Conservation (phyloP, 2,329 filamentous ascomycete genomes). For the Neofusicoccum ribis region DNA sequence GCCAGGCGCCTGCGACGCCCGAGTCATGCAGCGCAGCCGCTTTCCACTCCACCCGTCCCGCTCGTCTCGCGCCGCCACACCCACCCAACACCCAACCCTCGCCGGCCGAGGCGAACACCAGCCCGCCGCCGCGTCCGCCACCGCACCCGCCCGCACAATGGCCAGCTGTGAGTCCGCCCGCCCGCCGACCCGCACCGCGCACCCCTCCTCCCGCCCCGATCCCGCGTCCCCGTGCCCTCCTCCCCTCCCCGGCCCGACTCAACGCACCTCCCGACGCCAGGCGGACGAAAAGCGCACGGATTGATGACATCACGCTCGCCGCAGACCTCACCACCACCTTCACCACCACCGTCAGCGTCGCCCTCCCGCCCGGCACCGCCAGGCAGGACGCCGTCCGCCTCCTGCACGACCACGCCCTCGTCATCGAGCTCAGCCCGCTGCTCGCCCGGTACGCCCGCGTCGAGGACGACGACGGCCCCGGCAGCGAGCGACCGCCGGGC, state of each 20-base stretch:
- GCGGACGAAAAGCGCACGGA: too few relatives aligned
- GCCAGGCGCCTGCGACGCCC: too few relatives aligned
- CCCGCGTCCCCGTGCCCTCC: too few relatives aligned
- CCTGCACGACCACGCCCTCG: slow-evolving; percentile 5
- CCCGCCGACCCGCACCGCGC: neutral
- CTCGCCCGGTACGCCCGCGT: neutral
- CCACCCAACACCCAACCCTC: too few relatives aligned
- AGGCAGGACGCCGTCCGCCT: neutral
- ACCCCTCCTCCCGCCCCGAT: neutral
- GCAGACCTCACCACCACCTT: neutral
- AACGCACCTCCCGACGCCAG: too few relatives aligned
- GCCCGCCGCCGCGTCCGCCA: neutral
- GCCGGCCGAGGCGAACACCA: too few relatives aligned
- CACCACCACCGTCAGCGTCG: neutral
- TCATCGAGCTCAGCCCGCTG: slow-evolving; percentile 10
- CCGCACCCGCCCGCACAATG: neutral
- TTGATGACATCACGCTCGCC: too few relatives aligned
- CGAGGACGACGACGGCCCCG: neutral
- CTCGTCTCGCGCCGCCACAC: too few relatives aligned
- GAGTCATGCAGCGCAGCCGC: too few relatives aligned
- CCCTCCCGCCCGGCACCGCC: neutral
- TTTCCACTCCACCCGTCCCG: neutral
- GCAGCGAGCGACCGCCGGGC: neutral
- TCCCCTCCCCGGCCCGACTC: neutral
- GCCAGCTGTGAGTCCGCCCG: neutral